Evolutionary conservation across 345 rosid species (phyloP).

Genomic region (Erodium maritimum): DNA sequence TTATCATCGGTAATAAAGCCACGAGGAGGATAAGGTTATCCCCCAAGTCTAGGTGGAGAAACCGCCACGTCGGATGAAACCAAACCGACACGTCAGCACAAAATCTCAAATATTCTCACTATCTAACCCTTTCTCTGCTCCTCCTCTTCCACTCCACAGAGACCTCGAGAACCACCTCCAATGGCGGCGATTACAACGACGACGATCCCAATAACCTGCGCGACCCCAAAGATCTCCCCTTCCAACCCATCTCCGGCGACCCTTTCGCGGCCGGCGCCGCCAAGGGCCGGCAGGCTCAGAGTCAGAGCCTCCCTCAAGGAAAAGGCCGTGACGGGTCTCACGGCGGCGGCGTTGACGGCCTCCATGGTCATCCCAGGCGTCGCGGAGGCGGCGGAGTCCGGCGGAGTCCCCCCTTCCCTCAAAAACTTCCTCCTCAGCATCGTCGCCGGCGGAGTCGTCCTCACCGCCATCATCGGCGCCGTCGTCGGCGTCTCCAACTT

Average conservation of each 20-base stretch:
- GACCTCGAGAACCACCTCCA: neutral
- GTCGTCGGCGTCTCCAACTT: slow-evolving; percentile 71
- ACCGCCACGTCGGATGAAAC: slow-evolving; percentile 42
- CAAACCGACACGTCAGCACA: too few relatives aligned
- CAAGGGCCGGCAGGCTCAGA: too few relatives aligned
- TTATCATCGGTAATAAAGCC: too few relatives aligned
- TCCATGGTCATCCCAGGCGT: slow-evolving; percentile 68
- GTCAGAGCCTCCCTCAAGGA: slow-evolving; percentile 61
- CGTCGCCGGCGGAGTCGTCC: slow-evolving; percentile 62
- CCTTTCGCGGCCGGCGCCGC: slow-evolving; percentile 13
- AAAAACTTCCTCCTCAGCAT: slow-evolving; percentile 92
- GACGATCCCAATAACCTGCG: slow-evolving; percentile 34
- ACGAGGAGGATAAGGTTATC: slow-evolving; percentile 50
- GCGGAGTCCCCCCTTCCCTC: slow-evolving; percentile 54
- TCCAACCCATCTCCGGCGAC: too few relatives aligned
- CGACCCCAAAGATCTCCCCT: too few relatives aligned
- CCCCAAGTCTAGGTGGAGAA: slow-evolving; percentile 22
- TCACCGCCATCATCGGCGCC: slow-evolving; percentile 43
- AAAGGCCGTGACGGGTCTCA: slow-evolving; percentile 58
- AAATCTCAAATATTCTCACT: too few relatives aligned
- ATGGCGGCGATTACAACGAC: slow-evolving; percentile 49
- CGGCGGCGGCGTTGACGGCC: slow-evolving; percentile 65
- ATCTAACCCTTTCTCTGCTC: slow-evolving; percentile 4
- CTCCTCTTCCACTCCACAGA: slow-evolving; percentile 5
- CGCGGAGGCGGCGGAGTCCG: slow-evolving; percentile 63